These are phyloP conservation scores for Penicillium vulpinum DNA, from an alignment of 2,329 filamentous ascomycete species.

Conservation along the genomic window DNA sequence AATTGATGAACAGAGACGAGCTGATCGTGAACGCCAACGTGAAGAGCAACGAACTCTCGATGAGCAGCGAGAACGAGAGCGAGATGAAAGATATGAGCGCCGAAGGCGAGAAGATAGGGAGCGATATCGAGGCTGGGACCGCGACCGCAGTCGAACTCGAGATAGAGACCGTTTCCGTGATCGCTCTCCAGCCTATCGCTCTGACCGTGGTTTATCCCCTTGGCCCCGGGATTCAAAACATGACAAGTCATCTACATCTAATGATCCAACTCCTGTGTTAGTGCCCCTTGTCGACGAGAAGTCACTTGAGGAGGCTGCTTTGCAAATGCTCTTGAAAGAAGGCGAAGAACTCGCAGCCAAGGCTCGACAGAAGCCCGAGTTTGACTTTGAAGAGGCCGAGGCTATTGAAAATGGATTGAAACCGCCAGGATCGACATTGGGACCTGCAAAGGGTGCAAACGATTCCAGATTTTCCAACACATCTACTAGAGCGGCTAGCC, in stretches of 20 bases:
- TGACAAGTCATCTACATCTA: slow-evolving; percentile 35
- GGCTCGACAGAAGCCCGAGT: slow-evolving; percentile 51
- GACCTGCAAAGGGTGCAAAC: slow-evolving; percentile 27
- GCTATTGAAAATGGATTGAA: slow-evolving; percentile 43
- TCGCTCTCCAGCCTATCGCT: slow-evolving; percentile 34
- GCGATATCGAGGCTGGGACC: slow-evolving; percentile 42
- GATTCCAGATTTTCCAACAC: slow-evolving; percentile 31
- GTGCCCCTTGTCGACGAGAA: slow-evolving; percentile 51
- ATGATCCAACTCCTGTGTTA: slow-evolving; percentile 35
- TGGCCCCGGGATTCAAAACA: slow-evolving; percentile 33
- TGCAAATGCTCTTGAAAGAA: slow-evolving; percentile 56
- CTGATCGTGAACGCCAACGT: slow-evolving; percentile 51
- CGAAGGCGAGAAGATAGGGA: slow-evolving; percentile 49
- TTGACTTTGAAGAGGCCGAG: slow-evolving; percentile 52
- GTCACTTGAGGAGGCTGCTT: slow-evolving; percentile 56
- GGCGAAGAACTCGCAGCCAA: slow-evolving; percentile 57
- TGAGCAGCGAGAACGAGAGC: slow-evolving; percentile 54
- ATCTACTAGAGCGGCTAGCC: slow-evolving; percentile 31
- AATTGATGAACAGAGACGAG: slow-evolving; percentile 50
- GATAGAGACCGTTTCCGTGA: slow-evolving; percentile 35
- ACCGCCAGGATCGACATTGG: slow-evolving; percentile 19
- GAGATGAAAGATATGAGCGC: slow-evolving; percentile 49
- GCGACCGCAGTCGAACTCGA: slow-evolving; percentile 40
- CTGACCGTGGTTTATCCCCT: slow-evolving; percentile 33
- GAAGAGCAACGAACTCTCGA: slow-evolving; percentile 56